Conservation (phyloP, 352 stramenopile genomes). For the Hyaloperonospora arabidopsidis region DNA sequence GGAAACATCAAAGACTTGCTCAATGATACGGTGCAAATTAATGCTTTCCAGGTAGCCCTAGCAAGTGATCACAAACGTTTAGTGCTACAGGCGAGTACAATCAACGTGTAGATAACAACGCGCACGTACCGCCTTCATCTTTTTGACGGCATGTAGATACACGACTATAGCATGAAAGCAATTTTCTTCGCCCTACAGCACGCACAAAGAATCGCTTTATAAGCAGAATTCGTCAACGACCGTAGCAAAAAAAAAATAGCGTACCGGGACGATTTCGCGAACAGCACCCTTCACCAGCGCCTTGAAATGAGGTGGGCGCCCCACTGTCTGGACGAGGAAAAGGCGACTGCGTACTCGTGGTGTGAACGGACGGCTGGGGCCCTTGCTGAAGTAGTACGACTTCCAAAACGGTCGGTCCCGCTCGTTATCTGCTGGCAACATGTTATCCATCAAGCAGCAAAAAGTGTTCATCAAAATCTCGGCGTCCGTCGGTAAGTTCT, state of each 20-base stretch:
- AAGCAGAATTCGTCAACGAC: conserved; percentile 1
- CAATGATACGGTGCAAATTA: conserved; percentile 80
- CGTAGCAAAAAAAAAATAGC: conserved; percentile 11
- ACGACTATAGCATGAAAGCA: conserved; percentile 79
- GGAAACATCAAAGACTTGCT: conserved; percentile 76
- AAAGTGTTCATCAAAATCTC: conserved; percentile 87
- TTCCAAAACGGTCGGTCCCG: conserved; percentile 78
- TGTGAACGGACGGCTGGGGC: conserved; percentile 66
- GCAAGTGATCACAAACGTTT: conserved; percentile 1
- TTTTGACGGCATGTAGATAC: conserved; percentile 78
- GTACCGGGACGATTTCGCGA: conserved; percentile 74
- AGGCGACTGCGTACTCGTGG: conserved; percentile 57
- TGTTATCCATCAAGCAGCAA: conserved; percentile 84
- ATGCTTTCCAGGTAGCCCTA: conserved; percentile 83
- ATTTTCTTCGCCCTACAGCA: conserved; percentile 68
- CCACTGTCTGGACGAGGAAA: conserved; percentile 70
- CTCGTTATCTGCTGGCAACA: conserved; percentile 67
- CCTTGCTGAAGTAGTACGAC: conserved; percentile 70
- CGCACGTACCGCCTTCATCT: conserved; percentile 68
- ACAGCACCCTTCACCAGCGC: conserved; percentile 65
- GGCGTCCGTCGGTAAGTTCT: conserved; percentile 64
- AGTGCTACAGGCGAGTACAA: not conserved
- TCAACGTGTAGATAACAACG: not conserved
- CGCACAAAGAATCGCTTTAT: conserved; percentile 3
- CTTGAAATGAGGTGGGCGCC: conserved; percentile 78